Conservation (phyloP, 1,284 basidiomycete species). For the Cryptococcus sp. region DNA sequence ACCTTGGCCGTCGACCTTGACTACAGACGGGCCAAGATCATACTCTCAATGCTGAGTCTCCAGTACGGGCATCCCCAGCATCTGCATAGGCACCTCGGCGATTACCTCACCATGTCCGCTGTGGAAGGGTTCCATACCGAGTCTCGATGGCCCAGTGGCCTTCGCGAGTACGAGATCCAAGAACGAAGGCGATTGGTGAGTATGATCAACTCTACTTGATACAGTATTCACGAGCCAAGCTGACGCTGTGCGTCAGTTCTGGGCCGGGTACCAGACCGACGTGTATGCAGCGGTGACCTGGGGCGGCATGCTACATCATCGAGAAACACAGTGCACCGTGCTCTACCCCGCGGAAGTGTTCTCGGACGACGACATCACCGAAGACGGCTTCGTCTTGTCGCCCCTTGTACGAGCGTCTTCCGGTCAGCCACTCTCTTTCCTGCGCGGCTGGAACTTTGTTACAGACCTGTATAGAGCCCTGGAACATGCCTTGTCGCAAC, state of each 20-base stretch:
- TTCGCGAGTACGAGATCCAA: conserved; percentile 41
- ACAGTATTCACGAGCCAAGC: not conserved
- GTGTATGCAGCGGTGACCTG: conserved; percentile 47
- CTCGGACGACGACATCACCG: conserved; percentile 38
- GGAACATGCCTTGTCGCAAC: conserved; percentile 43
- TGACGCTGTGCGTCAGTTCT: conserved; percentile 33
- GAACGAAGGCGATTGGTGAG: conserved; percentile 47
- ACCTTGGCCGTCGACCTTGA: conserved; percentile 26
- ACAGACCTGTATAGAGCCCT: conserved; percentile 49
- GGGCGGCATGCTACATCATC: conserved; percentile 42
- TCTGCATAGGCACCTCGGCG: conserved; percentile 34
- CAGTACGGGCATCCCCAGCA: conserved; percentile 36
- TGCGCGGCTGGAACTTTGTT: conserved; percentile 50
- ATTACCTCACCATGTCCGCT: conserved; percentile 42
- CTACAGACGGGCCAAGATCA: conserved; percentile 30
- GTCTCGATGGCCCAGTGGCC: conserved; percentile 38
- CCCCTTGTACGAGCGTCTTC: not conserved
- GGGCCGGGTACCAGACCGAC: conserved; percentile 48
- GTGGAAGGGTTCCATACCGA: conserved; percentile 47
- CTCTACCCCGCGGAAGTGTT: conserved; percentile 47
- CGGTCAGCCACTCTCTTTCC: conserved; percentile 29
- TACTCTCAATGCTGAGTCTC: conserved; percentile 34
- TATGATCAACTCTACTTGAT: not conserved
- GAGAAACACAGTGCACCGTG: conserved; percentile 46
- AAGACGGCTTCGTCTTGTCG: conserved; percentile 20